Evolutionary conservation across 2,329 filamentous ascomycete species (phyloP), one percentile per base, ranked within the genome.

Genomic region (Cladophialophora yegresii): DNA sequence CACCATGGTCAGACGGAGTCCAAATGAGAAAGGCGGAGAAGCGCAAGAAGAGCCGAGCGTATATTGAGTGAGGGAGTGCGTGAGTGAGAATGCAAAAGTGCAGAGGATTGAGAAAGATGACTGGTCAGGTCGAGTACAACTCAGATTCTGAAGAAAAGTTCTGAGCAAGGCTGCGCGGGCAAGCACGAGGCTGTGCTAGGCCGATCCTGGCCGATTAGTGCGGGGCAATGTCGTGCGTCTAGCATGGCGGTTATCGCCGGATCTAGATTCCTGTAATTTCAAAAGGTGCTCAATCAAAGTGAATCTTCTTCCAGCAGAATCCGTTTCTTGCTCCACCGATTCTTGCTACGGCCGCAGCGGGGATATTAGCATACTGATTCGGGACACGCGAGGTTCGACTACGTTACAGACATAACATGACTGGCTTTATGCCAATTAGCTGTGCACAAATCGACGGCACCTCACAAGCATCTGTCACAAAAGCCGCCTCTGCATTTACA

Each of bases 1-100:
- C 71, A 96, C 92, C 95, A 98, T 98, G 63, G 71, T 80, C 43
- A 43, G 16, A 43, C 6, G 51, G 3, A 8, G 16, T 12, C n/a
- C 30, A 12, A 20, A 23, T 33, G 26, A 13, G 13, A 8, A 1
- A 40, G 22, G 12, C 1, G 47, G 6, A n/a, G 16, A 16, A 7
- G 6, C 6, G n/a, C 16, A 8, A n/a, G 36, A 43, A 7, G 1
- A 16, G 2, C 2, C 6, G 10, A n/a, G 3, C 16, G 16, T 43
- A 6, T 20, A 43, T 6, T n/a, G 36, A 16, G 13, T 7, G 36
- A 43, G 36, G 1, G 13, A 6, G 9, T 50, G 22, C 22, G 47
- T 22, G 2, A 23, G 47, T 6, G 47, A 26, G 20, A 26, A 6
- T 3, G 23, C 47, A 13, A 50, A 8, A 50, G 20, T 26, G 47